These are phyloP conservation scores for Stagonosporopsis vannaccii DNA, from an alignment of 2,329 filamentous ascomycete species.

Conservation along the genomic window DNA sequence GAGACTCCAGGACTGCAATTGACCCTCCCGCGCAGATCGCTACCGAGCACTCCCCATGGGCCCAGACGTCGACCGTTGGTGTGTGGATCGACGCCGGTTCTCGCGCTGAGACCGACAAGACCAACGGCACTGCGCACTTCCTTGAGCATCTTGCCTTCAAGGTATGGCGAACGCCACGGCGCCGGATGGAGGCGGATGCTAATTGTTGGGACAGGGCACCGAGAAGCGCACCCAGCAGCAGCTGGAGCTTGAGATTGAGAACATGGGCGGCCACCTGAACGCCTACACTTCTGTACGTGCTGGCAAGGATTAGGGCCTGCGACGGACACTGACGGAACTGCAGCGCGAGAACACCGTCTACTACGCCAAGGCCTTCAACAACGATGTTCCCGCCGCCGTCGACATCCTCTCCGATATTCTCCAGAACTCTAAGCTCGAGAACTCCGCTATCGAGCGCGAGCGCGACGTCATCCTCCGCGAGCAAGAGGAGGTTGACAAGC, in stretches of 20 bases:
- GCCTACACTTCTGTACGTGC: slow-evolving; percentile 94
- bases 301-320: slow-evolving; percentile 10
- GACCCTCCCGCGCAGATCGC: slow-evolving; percentile 73
- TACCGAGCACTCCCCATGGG: slow-evolving; percentile 97
- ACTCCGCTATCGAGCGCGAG: slow-evolving; percentile 91
- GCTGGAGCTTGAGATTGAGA: slow-evolving; percentile 99
- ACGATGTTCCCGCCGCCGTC: slow-evolving; percentile 93
- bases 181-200: slow-evolving; percentile 26
- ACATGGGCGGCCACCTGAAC: slow-evolving; percentile 99
- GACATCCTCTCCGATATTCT: slow-evolving; percentile 99
- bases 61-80: slow-evolving; percentile 96
- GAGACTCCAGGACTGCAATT: slow-evolving; percentile 36
- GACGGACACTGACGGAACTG: slow-evolving; percentile 49
- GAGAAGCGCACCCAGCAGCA: slow-evolving; percentile 94
- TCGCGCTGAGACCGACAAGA: slow-evolving; percentile 96
- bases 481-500: slow-evolving; percentile 99
- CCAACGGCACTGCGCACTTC: slow-evolving; percentile 99
- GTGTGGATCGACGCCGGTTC: slow-evolving; percentile 99
- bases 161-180: slow-evolving; percentile 60
- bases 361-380: slow-evolving; percentile 99
- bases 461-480: slow-evolving; percentile 98
- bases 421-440: slow-evolving; percentile 98
- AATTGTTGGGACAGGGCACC: slow-evolving; percentile 71
- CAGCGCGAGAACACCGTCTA: slow-evolving; percentile 99
- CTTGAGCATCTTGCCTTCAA: slow-evolving; percentile 99